Evolutionary conservation across 2,329 filamentous ascomycete genomes (phyloP).

Genomic region (Penicillium crustosum): DNA sequence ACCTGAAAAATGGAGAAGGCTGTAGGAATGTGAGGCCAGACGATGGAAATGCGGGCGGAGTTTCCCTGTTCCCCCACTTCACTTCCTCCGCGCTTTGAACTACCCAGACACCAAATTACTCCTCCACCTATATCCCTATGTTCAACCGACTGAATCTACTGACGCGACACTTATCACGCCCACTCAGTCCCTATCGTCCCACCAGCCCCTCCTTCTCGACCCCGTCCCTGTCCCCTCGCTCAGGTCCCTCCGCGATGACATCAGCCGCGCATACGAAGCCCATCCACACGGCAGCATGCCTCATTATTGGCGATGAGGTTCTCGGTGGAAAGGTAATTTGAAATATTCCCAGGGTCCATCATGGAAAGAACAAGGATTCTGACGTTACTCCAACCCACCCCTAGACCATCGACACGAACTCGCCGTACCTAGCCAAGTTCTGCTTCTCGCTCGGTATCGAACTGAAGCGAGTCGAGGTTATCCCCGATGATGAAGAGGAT

Average conservation of each 20-base stretch:
- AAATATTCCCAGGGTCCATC: neutral
- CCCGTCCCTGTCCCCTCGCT: slow-evolving; percentile 22
- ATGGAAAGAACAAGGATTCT: neutral
- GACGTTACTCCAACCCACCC: neutral
- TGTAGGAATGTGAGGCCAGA: slow-evolving; percentile 11
- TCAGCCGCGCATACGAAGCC: slow-evolving; percentile 51
- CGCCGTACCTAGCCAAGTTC: slow-evolving; percentile 63
- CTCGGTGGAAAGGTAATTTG: slow-evolving; percentile 82
- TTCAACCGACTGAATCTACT: slow-evolving; percentile 73
- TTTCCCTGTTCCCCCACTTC: slow-evolving; percentile 14
- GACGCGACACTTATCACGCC: slow-evolving; percentile 67
- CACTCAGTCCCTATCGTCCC: slow-evolving; percentile 54
- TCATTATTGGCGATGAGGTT: slow-evolving; percentile 97
- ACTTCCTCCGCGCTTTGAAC: slow-evolving; percentile 14
- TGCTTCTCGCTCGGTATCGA: slow-evolving; percentile 66
- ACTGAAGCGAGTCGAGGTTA: slow-evolving; percentile 86
- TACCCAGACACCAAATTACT: slow-evolving; percentile 2
- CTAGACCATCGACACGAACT: slow-evolving; percentile 67
- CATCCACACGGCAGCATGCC: slow-evolving; percentile 85
- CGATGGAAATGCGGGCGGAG: slow-evolving; percentile 24
- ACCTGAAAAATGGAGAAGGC: neutral
- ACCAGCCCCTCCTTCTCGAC: slow-evolving; percentile 48
- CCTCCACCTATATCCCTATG: slow-evolving; percentile 53
- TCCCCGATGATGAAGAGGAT: slow-evolving; percentile 86
- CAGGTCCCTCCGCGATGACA: slow-evolving; percentile 41